A percentile compares a stretch with the other conserved stretches of the same genome.
Conservation (phyloP, 2,329 filamentous ascomycete genomes). For the Trichoderma sp. region DNA sequence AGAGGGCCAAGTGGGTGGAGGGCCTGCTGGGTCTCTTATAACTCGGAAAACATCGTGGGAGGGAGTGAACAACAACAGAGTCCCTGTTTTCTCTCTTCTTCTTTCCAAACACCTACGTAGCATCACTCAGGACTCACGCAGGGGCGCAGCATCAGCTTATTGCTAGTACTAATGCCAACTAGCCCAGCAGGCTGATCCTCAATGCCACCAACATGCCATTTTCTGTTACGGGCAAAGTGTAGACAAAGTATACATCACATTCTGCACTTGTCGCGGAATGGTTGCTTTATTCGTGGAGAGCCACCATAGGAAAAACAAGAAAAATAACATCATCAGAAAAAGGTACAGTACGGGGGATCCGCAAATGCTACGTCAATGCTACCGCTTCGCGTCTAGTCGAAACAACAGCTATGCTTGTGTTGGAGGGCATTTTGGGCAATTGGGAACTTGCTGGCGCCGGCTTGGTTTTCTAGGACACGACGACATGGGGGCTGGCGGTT, state of each 20-base stretch:
- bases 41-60: conserved; percentile 8
- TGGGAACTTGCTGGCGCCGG: conserved; percentile 3
- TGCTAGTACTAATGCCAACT: background rate
- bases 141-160: conserved; percentile 26
- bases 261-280: background rate
- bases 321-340: background rate
- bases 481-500: conserved; percentile 20
- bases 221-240: background rate
- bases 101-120: background rate
- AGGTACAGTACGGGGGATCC: background rate
- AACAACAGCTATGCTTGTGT: background rate
- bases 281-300: background rate
- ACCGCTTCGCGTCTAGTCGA: conserved; percentile 14
- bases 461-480: background rate
- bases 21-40: conserved; percentile 3
- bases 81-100: background rate
- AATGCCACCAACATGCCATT: conserved; percentile 3
- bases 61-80: background rate
- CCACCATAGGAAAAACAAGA: background rate
- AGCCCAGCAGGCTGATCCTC: conserved; percentile 13
- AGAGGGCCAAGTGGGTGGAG: background rate
- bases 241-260: background rate
- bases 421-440: background rate
- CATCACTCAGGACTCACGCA: conserved; percentile 1
- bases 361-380: background rate